Evolutionary conservation across 371 early-diverging fungal species (phyloP).

Genomic region (Circinella minor): DNA sequence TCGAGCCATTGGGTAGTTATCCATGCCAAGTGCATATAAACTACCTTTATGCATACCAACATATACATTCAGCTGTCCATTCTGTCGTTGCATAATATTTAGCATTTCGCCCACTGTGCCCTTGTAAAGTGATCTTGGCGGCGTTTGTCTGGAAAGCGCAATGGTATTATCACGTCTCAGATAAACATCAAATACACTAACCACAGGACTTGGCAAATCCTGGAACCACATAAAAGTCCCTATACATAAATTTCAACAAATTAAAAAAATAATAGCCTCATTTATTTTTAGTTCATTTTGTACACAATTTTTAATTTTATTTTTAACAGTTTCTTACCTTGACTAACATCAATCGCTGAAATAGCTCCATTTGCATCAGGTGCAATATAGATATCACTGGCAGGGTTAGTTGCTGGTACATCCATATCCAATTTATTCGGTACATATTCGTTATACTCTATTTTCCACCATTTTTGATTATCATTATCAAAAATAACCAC

Average conservation of each 20-base stretch:
- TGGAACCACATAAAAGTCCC: slow-evolving; percentile 36
- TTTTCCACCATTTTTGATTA: slow-evolving; percentile 37
- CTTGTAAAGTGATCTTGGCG: slow-evolving; percentile 31
- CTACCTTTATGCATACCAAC: slow-evolving; percentile 62
- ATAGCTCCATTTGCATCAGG: slow-evolving; percentile 39
- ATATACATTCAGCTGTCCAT: slow-evolving; percentile 39
- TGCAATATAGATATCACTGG: slow-evolving; percentile 47
- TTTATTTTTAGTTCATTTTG: too few species aligned
- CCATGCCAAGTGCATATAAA: slow-evolving; percentile 60
- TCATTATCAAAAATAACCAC: slow-evolving; percentile 31
- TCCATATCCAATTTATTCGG: slow-evolving; percentile 47
- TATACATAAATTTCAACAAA: neutral
- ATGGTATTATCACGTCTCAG: slow-evolving; percentile 39
- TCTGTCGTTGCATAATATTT: slow-evolving; percentile 5
- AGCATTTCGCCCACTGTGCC: slow-evolving; percentile 37
- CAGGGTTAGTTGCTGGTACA: slow-evolving; percentile 25
- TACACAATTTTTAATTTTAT: too few species aligned
- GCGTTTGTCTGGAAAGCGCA: slow-evolving; percentile 35
- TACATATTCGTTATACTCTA: slow-evolving; percentile 51
- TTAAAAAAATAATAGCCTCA: too few species aligned
- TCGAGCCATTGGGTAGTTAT: slow-evolving; percentile 63
- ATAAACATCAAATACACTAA: slow-evolving; percentile 48
- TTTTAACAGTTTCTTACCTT: slow-evolving; percentile 21
- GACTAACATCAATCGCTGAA: slow-evolving; percentile 35
- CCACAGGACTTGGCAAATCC: slow-evolving; percentile 40